Evolutionary conservation across 805 yeast genomes (phyloP), one percentile per base, ranked within the genome.

Genomic region (Cyberlindnera euphorbiiphila): DNA sequence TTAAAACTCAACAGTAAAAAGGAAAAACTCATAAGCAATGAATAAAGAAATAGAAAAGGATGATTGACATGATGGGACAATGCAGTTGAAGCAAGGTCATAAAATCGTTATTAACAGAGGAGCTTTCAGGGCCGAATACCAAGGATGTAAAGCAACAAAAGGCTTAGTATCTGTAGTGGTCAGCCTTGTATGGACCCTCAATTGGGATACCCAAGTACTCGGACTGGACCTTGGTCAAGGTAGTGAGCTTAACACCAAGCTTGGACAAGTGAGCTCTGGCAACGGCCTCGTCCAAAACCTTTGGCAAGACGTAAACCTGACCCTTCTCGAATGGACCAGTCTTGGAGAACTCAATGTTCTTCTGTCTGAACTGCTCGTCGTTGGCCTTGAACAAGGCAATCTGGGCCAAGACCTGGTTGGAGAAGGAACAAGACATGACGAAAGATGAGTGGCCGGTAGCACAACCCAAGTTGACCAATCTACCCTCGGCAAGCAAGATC

Each of bases 391-490:
- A 91, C 65, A 89, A 74, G 60, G 97, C 98, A 62, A 89, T 91
- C 76, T 91, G 98, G 58, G 98, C 98, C 65, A 91, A 78, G 51
- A 91, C 98, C 77, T 91, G 98, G 85, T 91, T 91, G 59, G 97
- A 86, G 95, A 91, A 91, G 39, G 98, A 93, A 75, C 98, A 93
- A 49, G 97, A 88, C 98, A 91, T 91, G 63, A 91, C 98, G 65
- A 91, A 91, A 28, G 97, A 87, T 36, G 98, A 85, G 79, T 91
- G 98, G 66, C 98, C 98, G 61, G 98, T 91, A 66, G 98, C 98
- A 76, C 98, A 93, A 61, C 98, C 98, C 66, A 91, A 78, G 88
- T 91, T 91, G 66, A 91, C 98, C 62, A 91, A 83, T 77, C 98
- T 88, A 74, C 98, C 98, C 72, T 89, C 96, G 54, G 98, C 98